Base-by-base conservation (phyloP, 1,284 basidiomycete genomes). In the Dichomitus squalens region DNA sequence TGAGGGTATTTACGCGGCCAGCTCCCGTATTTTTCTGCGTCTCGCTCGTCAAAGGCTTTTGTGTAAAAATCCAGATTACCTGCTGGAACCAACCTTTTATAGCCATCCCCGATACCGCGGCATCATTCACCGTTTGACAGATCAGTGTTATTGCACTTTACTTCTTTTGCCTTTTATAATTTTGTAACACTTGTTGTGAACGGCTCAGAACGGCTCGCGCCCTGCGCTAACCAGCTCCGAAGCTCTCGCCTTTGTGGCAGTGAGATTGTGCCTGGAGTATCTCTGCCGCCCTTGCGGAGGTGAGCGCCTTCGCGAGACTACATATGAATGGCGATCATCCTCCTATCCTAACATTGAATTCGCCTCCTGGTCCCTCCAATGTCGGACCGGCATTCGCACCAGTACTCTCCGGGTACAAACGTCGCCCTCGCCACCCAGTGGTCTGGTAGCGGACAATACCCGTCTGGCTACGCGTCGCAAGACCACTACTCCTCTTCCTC, bases 361-460 rank as follows among this genome's bases (percentile, higher is more conserved):
- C 59, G 60, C 66, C 60, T 57, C 21, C 49, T 23, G 44, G 46
- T 53, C 47, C 49, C 52, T 55, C 52, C 63, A 60, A 73, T 73
- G 73, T 67, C 71, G 51, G 70, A 74, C 66, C 62, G 70, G 63
- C 71, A 69, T 60, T 64, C 65, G 49, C 70, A 69, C 35, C 66
- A 61, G 36, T 67, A 70, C 53, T 61, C 68, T 39, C 50, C 59
- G 43, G 57, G 67, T 41, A 58, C 66, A 6, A 66, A 69, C 64
- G 59, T 65, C 50, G 63, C 68, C 23, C 58, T 65, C 55, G 52
- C 63, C 29, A 53, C 61, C 29, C 71, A 70, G 40, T 74, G 72
- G 72, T 60, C 61, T 43, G 59, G 58, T 49, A 52, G 59, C 38
- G 46, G 61, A 52, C 70, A 68, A 34, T 69, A 70, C 53, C 62